phyloP scores from a whole-genome alignment of 2,329 filamentous ascomycete species.

The Penicillium sclerotiorum region DNA sequence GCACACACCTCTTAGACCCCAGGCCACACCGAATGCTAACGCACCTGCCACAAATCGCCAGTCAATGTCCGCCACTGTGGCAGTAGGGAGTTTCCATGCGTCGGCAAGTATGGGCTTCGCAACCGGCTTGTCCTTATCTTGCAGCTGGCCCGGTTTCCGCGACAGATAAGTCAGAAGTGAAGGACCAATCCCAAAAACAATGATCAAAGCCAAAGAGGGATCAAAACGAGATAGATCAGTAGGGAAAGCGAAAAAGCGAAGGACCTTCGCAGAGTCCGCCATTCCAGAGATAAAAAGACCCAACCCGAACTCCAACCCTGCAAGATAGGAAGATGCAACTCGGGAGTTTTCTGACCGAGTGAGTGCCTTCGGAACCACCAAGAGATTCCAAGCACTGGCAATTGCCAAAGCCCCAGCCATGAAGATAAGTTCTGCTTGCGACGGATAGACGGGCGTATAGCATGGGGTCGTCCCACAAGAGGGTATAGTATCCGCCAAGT shows the following conservation, averaged over 20 bases:
- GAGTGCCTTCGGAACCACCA: conserved; percentile 37
- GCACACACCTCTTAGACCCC: conserved; percentile 56
- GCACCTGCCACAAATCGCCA: conserved; percentile 53
- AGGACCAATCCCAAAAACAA: conserved; percentile 54
- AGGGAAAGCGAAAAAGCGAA: conserved; percentile 52
- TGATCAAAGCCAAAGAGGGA: conserved; percentile 53
- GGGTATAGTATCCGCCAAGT: conserved; percentile 42
- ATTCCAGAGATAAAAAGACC: conserved; percentile 57
- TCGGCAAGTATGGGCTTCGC: conserved; percentile 45
- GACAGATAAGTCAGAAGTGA: conserved; percentile 42
- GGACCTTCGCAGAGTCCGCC: conserved; percentile 54
- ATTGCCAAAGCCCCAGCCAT: conserved; percentile 36
- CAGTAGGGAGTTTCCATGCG: conserved; percentile 48
- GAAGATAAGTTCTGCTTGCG: conserved; percentile 36
- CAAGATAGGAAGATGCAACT: conserved; percentile 45
- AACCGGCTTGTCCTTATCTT: conserved; percentile 24
- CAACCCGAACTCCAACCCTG: conserved; percentile 55
- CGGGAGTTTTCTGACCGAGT: conserved; percentile 35
- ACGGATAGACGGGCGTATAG: conserved; percentile 51
- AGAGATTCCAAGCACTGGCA: conserved; percentile 33
- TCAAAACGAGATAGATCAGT: conserved; percentile 51
- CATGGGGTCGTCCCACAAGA: conserved; percentile 47
- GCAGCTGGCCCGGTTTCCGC: conserved; percentile 31
- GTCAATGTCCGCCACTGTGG: conserved; percentile 51
- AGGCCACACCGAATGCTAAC: conserved; percentile 53